Base-by-base conservation (phyloP, 768 basidiomycete species). In the Leucocoprinus leucothites region DNA sequence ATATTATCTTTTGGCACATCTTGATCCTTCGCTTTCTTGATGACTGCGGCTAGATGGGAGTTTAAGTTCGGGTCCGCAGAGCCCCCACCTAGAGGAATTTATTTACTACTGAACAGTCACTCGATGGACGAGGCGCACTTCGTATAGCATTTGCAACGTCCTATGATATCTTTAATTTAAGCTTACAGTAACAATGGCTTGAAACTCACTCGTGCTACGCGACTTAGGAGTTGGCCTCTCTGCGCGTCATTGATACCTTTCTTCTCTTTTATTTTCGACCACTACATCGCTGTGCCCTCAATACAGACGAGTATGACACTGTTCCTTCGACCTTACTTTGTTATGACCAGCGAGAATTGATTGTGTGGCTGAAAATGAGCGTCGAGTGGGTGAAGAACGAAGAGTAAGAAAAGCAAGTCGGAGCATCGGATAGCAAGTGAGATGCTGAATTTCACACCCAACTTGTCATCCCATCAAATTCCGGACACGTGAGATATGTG, bases 251-350 rank as follows among this genome's bases (percentile, higher is more conserved):
- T 81, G n/a, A 74, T 69, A 16, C 84, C 86, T 62, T 89, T 89
- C 63, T 75, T 80, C 53, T 84, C 78, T 64, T 87, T 86, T 63
- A 88, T 88, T 76, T 88, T 88, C 0, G 86, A 86, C 86, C 86
- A 88, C 86, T 88, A 57, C 9, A 51, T 49, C 43, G 42, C 18
- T 22, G 48, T 48, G 19, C 34, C 16, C 53, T 21, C 18, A 50
- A 24, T 8, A 24, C 8, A 49, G 18, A 34, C 26, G 36, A 3
- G 9, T 42, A 14, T 34, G 42, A 28, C 38, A 28, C 11, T 18
- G 14, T 14, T 14, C 56, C n/a, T 53, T 19, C 40, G 13, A 24
- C 13, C 64, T 45, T 56, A 71, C 76, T 67, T 77, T 77, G 58
- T 75, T 77, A 53, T 77, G 76, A 3, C 76, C 76, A 24, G 76